These are phyloP conservation scores for Fusarium sarcochroum DNA, from an alignment of 2,329 filamentous ascomycete species.

Conservation along the genomic window DNA sequence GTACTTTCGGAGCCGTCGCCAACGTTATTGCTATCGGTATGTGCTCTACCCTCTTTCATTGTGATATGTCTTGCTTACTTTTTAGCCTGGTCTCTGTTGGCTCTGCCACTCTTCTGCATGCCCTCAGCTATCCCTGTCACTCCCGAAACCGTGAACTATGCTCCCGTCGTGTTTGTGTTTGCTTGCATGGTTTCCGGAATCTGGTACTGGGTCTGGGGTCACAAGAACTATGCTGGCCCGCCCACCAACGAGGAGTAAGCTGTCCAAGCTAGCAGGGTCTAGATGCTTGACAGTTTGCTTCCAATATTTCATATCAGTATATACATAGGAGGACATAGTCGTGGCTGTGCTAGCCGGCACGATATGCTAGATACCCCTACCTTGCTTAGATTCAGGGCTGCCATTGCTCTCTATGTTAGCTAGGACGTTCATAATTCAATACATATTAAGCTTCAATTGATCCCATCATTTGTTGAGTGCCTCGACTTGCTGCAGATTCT, in stretches of 20 bases:
- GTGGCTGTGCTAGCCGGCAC: conserved; percentile 10
- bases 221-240: conserved; percentile 76
- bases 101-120: conserved; percentile 82
- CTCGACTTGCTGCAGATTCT: too few species aligned
- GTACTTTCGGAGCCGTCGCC: conserved; percentile 70
- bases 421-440: conserved; percentile 24
- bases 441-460: conserved; percentile 11
- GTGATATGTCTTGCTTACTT: conserved; percentile 26
- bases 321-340: conserved; percentile 24
- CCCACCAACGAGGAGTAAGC: conserved; percentile 60
- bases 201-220: conserved; percentile 80
- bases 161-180: conserved; percentile 79
- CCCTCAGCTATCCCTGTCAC: conserved; percentile 74
- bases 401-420: conserved; percentile 8
- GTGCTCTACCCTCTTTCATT: conserved; percentile 44
- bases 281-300: conserved; percentile 32
- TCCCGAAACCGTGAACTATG: conserved; percentile 76
- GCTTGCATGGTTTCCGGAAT: conserved; percentile 71
- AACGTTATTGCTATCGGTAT: conserved; percentile 76
- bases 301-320: conserved; percentile 24
- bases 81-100: conserved; percentile 75
- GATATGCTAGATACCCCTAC: conserved; percentile 35
- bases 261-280: conserved; percentile 6
- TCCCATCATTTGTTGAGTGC: too few species aligned
- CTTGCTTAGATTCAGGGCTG: neutral